Conservation (phyloP, 352 stramenopile genomes). For the Achlya hypogyna region DNA sequence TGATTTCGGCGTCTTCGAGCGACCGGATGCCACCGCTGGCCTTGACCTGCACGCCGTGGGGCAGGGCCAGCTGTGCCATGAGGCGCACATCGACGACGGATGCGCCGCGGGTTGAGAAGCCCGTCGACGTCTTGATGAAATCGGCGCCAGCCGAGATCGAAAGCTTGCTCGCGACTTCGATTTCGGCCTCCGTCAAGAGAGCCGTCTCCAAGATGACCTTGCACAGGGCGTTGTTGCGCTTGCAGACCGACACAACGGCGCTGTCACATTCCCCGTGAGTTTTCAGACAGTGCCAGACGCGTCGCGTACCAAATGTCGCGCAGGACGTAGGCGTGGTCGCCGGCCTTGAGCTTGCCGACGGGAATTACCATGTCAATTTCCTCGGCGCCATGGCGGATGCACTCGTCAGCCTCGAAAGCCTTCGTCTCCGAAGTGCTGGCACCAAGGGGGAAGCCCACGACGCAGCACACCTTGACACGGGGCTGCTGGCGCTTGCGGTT, state of each 20-base stretch:
- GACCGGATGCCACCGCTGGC: slow-evolving; percentile 73
- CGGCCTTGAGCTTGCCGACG: slow-evolving; percentile 46
- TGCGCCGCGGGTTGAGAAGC: slow-evolving; percentile 72
- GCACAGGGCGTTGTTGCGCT: slow-evolving; percentile 38
- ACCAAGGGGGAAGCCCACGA: slow-evolving; percentile 73
- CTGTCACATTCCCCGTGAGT: slow-evolving; percentile 9
- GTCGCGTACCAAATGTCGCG: slow-evolving; percentile 47
- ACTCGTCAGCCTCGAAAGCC: slow-evolving; percentile 58
- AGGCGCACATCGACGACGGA: slow-evolving; percentile 68
- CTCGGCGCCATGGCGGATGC: slow-evolving; percentile 55
- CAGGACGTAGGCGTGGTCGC: slow-evolving; percentile 65
- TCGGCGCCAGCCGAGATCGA: slow-evolving; percentile 56
- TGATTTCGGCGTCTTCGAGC: slow-evolving; percentile 47
- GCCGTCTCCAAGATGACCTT: slow-evolving; percentile 85
- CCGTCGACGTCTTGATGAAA: slow-evolving; percentile 85
- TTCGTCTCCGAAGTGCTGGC: slow-evolving; percentile 49
- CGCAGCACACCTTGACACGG: slow-evolving; percentile 73
- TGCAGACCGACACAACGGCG: slow-evolving; percentile 51
- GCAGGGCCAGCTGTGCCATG: slow-evolving; percentile 55
- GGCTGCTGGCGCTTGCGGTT: slow-evolving; percentile 23
- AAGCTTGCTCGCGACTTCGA: slow-evolving; percentile 57
- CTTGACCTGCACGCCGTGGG: slow-evolving; percentile 64
- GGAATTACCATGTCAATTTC: slow-evolving; percentile 87
- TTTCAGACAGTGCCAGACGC: neutral
- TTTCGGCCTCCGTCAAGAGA: slow-evolving; percentile 58